Evolutionary conservation across 1,284 basidiomycete genomes (phyloP), one percentile per base, ranked within the genome.

Genomic region (Rhodotorula sp.): DNA sequence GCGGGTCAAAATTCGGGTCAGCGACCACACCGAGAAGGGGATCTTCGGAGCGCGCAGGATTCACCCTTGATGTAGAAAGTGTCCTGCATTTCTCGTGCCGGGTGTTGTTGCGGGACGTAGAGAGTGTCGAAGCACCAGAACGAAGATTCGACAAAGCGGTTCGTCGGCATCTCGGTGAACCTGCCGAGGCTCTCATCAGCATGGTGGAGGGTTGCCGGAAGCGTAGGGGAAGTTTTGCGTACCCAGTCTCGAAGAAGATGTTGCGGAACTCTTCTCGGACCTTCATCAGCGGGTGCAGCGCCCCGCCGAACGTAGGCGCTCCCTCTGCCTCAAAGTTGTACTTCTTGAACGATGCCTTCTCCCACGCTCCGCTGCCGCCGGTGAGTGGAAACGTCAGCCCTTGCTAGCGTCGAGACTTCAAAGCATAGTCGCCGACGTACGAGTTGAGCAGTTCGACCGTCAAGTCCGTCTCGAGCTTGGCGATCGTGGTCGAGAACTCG

Each of bases 181-280:
- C 94, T 96, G 76, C 31, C 49, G 15, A 29, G 65, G 64, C 65
- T n/a, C 51, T 0, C 12, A 18, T 46, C 66, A 52, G 56, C 51
- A 8, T 14, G n/a, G 14, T 26, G 26, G 3, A n/a, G 3, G 29
- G 29, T 29, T 29, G 54, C 52, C 52, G 8, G 23, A 21, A 2
- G 26, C 23, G 12, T 15, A 34, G 14, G 15, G 52, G 52, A 58
- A 14, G 4, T 2, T 15, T 2, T 15, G 82, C 87, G 68, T 77
- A 95, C 92, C 97, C 97, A 93, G 99, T 98, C 82, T 99, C 97
- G 78, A 99, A 88, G 86, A 99, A 99, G 80, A 99, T 98, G 81
- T 92, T 91, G 65, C 95, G 87, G 82, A 99, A 94, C 83, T 99
- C 97, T 82, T 99, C 96, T 67, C 97, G 87, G 49, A 99, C 97